phyloP scores from a whole-genome alignment of 306 rosid genomes.

The Corylus avellana region DNA sequence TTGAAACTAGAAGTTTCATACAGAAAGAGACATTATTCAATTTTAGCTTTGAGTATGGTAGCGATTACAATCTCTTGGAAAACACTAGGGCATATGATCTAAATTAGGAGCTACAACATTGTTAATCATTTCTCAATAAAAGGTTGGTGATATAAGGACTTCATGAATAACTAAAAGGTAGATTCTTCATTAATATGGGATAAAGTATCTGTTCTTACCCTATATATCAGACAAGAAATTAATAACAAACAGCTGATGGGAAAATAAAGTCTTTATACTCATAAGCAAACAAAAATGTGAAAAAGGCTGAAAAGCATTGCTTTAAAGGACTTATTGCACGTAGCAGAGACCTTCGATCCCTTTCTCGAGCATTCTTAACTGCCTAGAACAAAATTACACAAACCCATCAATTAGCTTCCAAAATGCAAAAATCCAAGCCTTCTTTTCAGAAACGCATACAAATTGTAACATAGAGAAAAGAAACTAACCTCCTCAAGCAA shows the following conservation, averaged over 20 bases:
- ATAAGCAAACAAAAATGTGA: neutral
- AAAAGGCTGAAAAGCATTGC: slow-evolving; percentile 1
- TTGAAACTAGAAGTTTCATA: too few species aligned
- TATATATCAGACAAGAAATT: neutral
- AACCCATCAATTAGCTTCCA: slow-evolving; percentile 19
- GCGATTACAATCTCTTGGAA: too few species aligned
- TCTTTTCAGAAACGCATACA: slow-evolving; percentile 11
- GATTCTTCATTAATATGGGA: neutral
- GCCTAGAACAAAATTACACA: slow-evolving; percentile 50
- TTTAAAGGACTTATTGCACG: slow-evolving; percentile 67
- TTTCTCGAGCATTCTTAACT: slow-evolving; percentile 21
- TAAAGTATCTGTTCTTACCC: neutral
- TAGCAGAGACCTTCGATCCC: slow-evolving; percentile 70
- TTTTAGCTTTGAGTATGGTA: too few species aligned
- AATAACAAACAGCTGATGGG: neutral
- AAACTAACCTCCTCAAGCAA: slow-evolving; percentile 73
- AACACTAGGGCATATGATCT: too few species aligned
- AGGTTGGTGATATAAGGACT: too few species aligned
- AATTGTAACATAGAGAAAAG: neutral
- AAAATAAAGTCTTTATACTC: neutral
- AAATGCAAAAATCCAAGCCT: slow-evolving; percentile 3
- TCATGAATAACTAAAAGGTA: neutral
- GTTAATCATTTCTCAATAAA: too few species aligned
- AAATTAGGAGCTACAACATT: too few species aligned
- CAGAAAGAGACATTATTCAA: too few species aligned